Conservation (phyloP, 371 early-diverging fungal species). For the Mucor indicus region DNA sequence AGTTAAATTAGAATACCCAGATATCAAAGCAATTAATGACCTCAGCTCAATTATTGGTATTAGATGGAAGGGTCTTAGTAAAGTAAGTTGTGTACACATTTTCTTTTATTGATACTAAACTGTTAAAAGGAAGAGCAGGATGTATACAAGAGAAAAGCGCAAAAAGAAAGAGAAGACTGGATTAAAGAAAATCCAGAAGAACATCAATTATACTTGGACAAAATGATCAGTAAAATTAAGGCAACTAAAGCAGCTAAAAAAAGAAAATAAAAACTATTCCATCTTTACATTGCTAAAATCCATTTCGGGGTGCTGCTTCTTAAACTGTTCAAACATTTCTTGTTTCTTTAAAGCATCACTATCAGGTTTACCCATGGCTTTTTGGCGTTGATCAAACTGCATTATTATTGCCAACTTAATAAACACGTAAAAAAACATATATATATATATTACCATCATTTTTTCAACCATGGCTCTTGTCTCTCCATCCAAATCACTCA, state of each 20-base stretch:
- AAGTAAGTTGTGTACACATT: no score
- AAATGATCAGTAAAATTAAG: not conserved
- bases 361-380: constrained; percentile 76
- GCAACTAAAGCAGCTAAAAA: not conserved
- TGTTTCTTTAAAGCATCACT: constrained; percentile 82
- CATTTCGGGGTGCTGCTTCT: constrained; percentile 58
- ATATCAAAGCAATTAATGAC: not conserved
- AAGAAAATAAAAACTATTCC: not conserved
- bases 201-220: not conserved
- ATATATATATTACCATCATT: constrained; percentile 56
- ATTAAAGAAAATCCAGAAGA: not conserved
- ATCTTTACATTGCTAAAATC: constrained; percentile 43
- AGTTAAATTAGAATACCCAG: not conserved
- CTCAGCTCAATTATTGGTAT: not conserved
- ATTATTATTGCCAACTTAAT: no score
- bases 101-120: no score
- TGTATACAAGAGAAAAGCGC: not conserved
- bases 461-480: constrained; percentile 87
- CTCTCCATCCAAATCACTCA: constrained; percentile 88
- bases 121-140: not conserved
- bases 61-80: not conserved
- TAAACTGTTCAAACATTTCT: constrained; percentile 77
- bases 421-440: not conserved
- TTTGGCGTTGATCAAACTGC: constrained; percentile 91
- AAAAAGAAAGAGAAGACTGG: not conserved